A percentile compares a stretch with the other conserved stretches of the same genome.
Evolutionary conservation across 352 stramenopile species (phyloP).

Genomic region (Halophytophthora batemanensis): DNA sequence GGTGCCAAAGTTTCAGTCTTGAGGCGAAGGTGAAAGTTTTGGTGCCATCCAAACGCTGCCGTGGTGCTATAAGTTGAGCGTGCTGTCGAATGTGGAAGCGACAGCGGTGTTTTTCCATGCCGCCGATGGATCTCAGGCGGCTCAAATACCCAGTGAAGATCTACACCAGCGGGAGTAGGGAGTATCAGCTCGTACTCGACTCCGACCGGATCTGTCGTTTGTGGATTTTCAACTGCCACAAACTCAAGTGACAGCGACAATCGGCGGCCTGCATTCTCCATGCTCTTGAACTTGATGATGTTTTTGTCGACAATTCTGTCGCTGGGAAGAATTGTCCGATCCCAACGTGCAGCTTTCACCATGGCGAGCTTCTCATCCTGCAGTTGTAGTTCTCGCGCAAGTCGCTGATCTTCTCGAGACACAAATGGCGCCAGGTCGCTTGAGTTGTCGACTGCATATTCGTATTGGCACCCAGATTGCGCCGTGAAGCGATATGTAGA

Average conservation of each 20-base stretch:
- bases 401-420: conserved; percentile 30
- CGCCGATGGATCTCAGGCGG: conserved; percentile 2
- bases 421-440: conserved; percentile 47
- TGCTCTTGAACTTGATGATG: background rate
- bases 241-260: conserved; percentile 28
- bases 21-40: conserved; percentile 24
- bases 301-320: conserved; percentile 3
- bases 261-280: background rate
- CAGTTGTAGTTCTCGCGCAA: conserved; percentile 41
- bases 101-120: conserved; percentile 19
- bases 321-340: conserved; percentile 12
- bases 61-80: conserved; percentile 1
- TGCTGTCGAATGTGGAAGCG: conserved; percentile 9
- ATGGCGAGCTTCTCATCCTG: conserved; percentile 39
- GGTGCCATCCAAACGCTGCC: conserved; percentile 19
- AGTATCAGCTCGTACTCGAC: conserved; percentile 28
- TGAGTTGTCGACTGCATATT: conserved; percentile 61
- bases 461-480: conserved; percentile 34
- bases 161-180: background rate
- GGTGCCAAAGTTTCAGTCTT: background rate
- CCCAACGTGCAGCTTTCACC: conserved; percentile 25
- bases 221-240: conserved; percentile 21
- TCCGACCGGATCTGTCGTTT: conserved; percentile 20
- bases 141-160: conserved; percentile 20
- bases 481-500: conserved; percentile 41